Percentiles rank a stretch among this genome's conserved stretches.
Evolutionary conservation across 208 protist species (phyloP).

Genomic region (Strigomonas culicis): DNA sequence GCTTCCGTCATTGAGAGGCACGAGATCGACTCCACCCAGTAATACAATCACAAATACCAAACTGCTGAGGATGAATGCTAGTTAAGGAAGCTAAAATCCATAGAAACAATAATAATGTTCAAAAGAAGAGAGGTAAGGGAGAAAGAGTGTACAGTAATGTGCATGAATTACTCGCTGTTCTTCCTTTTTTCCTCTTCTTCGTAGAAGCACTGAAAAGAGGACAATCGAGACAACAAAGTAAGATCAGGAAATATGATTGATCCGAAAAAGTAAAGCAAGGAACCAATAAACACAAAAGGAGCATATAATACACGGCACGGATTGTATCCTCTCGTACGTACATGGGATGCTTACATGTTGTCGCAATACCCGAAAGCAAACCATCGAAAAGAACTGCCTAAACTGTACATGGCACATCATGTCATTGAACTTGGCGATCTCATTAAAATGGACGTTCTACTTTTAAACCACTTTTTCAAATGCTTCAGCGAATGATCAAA

Average conservation of each 20-base stretch:
- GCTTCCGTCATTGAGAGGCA: conserved; percentile 25
- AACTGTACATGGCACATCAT: not conserved
- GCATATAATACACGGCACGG: too few relatives aligned
- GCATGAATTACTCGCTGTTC: too few relatives aligned
- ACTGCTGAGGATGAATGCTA: not conserved
- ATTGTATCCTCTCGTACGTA: too few relatives aligned
- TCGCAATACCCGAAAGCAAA: too few relatives aligned
- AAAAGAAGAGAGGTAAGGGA: too few relatives aligned
- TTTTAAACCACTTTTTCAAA: not conserved
- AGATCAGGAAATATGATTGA: too few relatives aligned
- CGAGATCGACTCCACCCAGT: not conserved
- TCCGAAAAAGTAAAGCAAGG: not conserved
- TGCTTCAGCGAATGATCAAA: not conserved
- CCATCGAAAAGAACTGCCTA: not conserved
- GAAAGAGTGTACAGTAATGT: too few relatives aligned
- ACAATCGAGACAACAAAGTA: not conserved
- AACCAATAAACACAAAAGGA: not conserved
- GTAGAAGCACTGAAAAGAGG: too few relatives aligned
- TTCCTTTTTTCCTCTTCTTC: too few relatives aligned
- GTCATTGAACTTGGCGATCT: not conserved
- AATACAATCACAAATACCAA: not conserved
- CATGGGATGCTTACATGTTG: too few relatives aligned
- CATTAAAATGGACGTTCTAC: not conserved
- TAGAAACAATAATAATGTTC: too few relatives aligned
- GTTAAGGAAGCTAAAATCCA: not conserved